Percentiles rank a stretch among this genome's conserved stretches.
Evolutionary conservation across 2,329 filamentous ascomycete genomes (phyloP).

Genomic region (Curvularia lunata): DNA sequence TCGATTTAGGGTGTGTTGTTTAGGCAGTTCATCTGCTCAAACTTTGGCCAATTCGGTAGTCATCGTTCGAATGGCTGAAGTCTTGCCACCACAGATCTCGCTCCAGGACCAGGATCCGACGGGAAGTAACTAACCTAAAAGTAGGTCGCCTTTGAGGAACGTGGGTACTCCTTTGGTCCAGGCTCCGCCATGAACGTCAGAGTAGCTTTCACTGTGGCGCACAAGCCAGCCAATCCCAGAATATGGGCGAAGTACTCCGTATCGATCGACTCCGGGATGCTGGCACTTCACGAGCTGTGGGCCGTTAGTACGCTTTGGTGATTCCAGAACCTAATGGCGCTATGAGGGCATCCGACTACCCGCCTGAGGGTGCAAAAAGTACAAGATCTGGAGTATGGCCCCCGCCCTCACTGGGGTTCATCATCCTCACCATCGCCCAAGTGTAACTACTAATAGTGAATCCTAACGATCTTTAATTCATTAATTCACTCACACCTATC

Average conservation of each 20-base stretch:
- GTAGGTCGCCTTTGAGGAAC: not conserved
- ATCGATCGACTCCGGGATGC: constrained; percentile 12
- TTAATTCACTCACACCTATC: not conserved
- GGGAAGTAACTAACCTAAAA: constrained; percentile 8
- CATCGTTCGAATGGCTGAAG: not conserved
- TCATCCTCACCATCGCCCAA: constrained; percentile 2
- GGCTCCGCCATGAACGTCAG: constrained; percentile 11
- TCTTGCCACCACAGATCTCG: constrained; percentile 3
- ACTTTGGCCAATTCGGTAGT: not conserved
- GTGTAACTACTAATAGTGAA: constrained; percentile 6
- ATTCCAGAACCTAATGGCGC: constrained; percentile 10
- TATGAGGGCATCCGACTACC: constrained; percentile 11
- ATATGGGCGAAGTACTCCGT: constrained; percentile 6
- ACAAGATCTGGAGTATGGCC: constrained; percentile 11
- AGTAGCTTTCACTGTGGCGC: constrained; percentile 11
- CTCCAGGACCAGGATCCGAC: not conserved
- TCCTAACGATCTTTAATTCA: constrained; percentile 1
- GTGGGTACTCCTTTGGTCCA: constrained; percentile 7
- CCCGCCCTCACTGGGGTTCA: constrained; percentile 9
- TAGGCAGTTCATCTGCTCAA: not conserved
- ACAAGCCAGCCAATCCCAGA: constrained; percentile 6
- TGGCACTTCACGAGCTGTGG: constrained; percentile 9
- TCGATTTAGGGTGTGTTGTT: not conserved
- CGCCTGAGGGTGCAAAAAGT: constrained; percentile 6
- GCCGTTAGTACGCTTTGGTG: constrained; percentile 8